phyloP scores from a whole-genome alignment of 805 yeast genomes.

The Yarrowia sp. region DNA sequence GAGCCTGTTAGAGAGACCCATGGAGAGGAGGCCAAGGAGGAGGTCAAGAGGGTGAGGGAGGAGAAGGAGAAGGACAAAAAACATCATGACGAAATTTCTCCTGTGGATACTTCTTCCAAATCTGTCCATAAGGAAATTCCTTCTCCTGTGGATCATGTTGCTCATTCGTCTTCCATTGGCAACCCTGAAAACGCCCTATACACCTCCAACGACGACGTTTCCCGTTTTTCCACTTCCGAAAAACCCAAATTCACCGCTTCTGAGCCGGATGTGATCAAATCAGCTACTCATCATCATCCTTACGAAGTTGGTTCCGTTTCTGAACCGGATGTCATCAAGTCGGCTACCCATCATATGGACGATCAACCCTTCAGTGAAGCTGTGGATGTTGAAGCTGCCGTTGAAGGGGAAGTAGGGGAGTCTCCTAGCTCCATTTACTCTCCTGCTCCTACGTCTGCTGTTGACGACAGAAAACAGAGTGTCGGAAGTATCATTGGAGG shows the following conservation, averaged over 20 bases:
- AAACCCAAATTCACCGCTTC: neutral
- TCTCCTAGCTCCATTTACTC: slow-evolving; percentile 3
- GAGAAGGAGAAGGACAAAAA: too few relatives aligned
- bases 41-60: too few relatives aligned
- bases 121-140: neutral
- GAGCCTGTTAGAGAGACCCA: too few relatives aligned
- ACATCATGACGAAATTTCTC: neutral
- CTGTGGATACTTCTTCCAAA: neutral
- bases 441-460: neutral
- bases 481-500: slow-evolving; percentile 23
- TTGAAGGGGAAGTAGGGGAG: neutral
- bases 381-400: neutral
- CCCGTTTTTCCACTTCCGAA: neutral
- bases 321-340: slow-evolving; percentile 27
- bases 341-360: slow-evolving; percentile 8
- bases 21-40: too few relatives aligned
- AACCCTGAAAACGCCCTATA: slow-evolving; percentile 4
- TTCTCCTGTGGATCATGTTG: neutral
- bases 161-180: neutral
- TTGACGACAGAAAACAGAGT: slow-evolving; percentile 5
- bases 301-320: slow-evolving; percentile 9
- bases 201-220: slow-evolving; percentile 2
- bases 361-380: slow-evolving; percentile 10
- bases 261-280: slow-evolving; percentile 22
- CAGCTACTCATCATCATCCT: slow-evolving; percentile 18